phyloP scores from a whole-genome alignment of 495 filamentous ascomycete genomes.

The Penicillium odoratum region DNA sequence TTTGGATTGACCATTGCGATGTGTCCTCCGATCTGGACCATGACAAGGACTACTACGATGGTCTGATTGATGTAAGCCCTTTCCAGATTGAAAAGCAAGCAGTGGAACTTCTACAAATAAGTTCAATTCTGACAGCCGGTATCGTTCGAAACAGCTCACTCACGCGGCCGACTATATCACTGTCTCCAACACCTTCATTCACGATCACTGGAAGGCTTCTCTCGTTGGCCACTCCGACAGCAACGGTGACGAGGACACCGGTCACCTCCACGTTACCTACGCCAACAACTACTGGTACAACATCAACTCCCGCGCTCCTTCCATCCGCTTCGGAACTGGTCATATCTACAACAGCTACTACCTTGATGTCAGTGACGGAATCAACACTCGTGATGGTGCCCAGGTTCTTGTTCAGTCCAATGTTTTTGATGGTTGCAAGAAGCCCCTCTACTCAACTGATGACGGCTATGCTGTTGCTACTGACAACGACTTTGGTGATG shows the following conservation, averaged over 20 bases:
- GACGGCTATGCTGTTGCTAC: conserved; percentile 51
- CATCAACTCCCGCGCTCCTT: conserved; percentile 59
- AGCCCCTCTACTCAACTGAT: conserved; percentile 57
- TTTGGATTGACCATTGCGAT: conserved; percentile 72
- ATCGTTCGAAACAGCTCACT: conserved; percentile 26
- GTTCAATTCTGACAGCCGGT: not conserved
- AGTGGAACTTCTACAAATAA: not conserved
- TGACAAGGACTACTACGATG: conserved; percentile 69
- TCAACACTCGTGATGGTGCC: conserved; percentile 67
- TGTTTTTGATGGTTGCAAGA: conserved; percentile 48
- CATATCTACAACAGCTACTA: conserved; percentile 53
- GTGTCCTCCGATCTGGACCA: conserved; percentile 55
- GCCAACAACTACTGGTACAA: conserved; percentile 64
- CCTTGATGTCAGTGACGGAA: conserved; percentile 51
- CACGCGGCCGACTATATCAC: conserved; percentile 54
- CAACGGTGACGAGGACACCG: conserved; percentile 47
- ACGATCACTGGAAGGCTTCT: conserved; percentile 67
- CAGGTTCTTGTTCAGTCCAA: conserved; percentile 64
- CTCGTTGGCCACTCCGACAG: conserved; percentile 58
- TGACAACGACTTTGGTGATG: conserved; percentile 58
- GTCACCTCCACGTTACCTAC: conserved; percentile 59
- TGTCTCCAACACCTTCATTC: conserved; percentile 50
- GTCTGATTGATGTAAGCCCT: conserved; percentile 57
- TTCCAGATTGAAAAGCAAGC: not conserved
- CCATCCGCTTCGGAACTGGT: conserved; percentile 63